Evolutionary conservation across 257 asterid species (phyloP).

Genomic region (Pogostemon cablin): DNA sequence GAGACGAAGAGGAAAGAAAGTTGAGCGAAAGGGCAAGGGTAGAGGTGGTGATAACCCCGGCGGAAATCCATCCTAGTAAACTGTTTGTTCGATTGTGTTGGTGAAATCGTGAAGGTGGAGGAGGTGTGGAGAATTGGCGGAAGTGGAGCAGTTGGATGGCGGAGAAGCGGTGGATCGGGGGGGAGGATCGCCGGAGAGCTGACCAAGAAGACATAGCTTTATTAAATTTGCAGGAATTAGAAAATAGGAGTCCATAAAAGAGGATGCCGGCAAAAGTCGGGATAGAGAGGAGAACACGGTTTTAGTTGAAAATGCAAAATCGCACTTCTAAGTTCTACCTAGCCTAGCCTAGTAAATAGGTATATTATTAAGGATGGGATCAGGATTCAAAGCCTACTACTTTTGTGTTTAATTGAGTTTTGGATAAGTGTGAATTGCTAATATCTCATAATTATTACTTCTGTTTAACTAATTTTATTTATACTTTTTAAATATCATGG

Average conservation of each 20-base stretch:
- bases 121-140: slow-evolving; percentile 46
- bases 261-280: neutral
- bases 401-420: too few relatives aligned
- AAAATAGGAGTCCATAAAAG: neutral
- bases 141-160: slow-evolving; percentile 30
- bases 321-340: neutral
- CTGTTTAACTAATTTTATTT: too few relatives aligned
- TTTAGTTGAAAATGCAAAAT: neutral
- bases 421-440: too few relatives aligned
- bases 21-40: slow-evolving; percentile 48
- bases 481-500: too few relatives aligned
- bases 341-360: too few relatives aligned
- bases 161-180: slow-evolving; percentile 31
- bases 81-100: slow-evolving; percentile 22
- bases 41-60: slow-evolving; percentile 59
- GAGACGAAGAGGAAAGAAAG: slow-evolving; percentile 27
- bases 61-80: slow-evolving; percentile 56
- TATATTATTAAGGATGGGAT: too few relatives aligned
- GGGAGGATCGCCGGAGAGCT: slow-evolving; percentile 55
- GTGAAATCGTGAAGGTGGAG: slow-evolving; percentile 17
- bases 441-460: too few relatives aligned
- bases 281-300: neutral
- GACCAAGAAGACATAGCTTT: slow-evolving; percentile 56
- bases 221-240: slow-evolving; percentile 8
- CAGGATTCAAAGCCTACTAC: too few relatives aligned